These are phyloP conservation scores for Oryza rufipogon DNA, from an alignment of 176 grass and related monocot genomes.

Conservation along the genomic window DNA sequence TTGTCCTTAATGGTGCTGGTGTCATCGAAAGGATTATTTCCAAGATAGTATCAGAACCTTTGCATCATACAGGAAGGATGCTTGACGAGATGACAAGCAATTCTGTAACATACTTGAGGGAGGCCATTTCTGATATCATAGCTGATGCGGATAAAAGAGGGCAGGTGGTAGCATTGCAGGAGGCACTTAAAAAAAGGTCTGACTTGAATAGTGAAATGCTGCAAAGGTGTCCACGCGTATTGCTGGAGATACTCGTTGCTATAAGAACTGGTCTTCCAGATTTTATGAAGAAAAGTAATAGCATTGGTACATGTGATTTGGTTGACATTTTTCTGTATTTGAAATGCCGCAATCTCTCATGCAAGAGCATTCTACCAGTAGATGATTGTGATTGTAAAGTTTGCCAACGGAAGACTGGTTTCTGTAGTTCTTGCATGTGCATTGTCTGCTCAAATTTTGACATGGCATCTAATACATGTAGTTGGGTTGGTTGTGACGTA, in stretches of 20 bases:
- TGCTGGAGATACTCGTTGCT: slow-evolving; percentile 86
- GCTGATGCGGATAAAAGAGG: slow-evolving; percentile 65
- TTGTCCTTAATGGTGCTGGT: slow-evolving; percentile 66
- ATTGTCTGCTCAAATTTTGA: slow-evolving; percentile 87
- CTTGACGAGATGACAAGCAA: slow-evolving; percentile 95
- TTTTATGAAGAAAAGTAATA: slow-evolving; percentile 61
- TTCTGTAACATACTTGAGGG: slow-evolving; percentile 83
- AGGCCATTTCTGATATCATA: slow-evolving; percentile 89
- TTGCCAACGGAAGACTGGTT: slow-evolving; percentile 67
- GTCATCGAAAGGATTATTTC: slow-evolving; percentile 84
- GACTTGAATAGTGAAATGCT: slow-evolving; percentile 68
- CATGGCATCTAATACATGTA: slow-evolving; percentile 85
- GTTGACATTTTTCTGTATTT: slow-evolving; percentile 80
- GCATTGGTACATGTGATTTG: slow-evolving; percentile 68
- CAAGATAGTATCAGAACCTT: slow-evolving; percentile 84
- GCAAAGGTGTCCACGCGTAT: slow-evolving; percentile 57
- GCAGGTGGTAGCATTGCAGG: slow-evolving; percentile 64
- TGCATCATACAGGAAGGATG: slow-evolving; percentile 83
- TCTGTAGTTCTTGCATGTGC: slow-evolving; percentile 94
- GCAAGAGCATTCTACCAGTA: slow-evolving; percentile 69
- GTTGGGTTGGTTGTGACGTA: slow-evolving; percentile 94
- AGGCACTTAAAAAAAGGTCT: slow-evolving; percentile 71
- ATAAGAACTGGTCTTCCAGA: slow-evolving; percentile 78
- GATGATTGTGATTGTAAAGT: slow-evolving; percentile 88
- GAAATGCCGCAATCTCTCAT: slow-evolving; percentile 85